Conservation (phyloP, 805 yeast species). For the Tetrapisispora pingtungensis region DNA sequence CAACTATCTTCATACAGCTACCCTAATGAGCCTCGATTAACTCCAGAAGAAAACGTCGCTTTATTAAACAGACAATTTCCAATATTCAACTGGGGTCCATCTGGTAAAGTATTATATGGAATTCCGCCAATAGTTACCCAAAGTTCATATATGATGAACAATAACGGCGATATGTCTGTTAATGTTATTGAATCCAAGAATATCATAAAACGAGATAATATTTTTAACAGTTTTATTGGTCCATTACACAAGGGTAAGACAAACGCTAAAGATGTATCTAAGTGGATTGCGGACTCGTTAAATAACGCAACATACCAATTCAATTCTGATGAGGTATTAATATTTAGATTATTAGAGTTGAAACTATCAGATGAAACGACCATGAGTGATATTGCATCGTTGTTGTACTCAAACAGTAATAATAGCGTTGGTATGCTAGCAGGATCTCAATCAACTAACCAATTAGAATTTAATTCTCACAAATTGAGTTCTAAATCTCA, state of each 20-base stretch:
- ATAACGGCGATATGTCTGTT: conserved; percentile 17
- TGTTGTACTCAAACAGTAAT: conserved; percentile 16
- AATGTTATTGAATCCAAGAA: conserved; percentile 30
- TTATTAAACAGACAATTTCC: conserved; percentile 61
- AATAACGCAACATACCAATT: conserved; percentile 13
- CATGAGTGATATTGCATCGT: conserved; percentile 28
- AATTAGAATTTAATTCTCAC: conserved; percentile 28
- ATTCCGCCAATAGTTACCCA: conserved; percentile 29
- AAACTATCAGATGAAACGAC: conserved; percentile 19
- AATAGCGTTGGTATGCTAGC: neutral
- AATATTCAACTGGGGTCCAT: conserved; percentile 54
- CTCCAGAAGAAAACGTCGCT: conserved; percentile 39
- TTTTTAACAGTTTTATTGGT: conserved; percentile 30
- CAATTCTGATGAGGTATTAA: conserved; percentile 12
- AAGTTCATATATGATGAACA: conserved; percentile 10
- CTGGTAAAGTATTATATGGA: conserved; percentile 36
- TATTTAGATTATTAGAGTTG: conserved; percentile 18
- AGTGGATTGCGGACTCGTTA: conserved; percentile 46
- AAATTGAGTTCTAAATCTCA: conserved; percentile 31
- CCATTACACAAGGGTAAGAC: conserved; percentile 49
- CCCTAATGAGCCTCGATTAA: neutral
- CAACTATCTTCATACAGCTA: neutral
- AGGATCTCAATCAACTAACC: conserved; percentile 4
- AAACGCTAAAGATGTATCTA: conserved; percentile 56
- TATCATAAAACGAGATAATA: conserved; percentile 26